Conservation (phyloP, 1,284 basidiomycete species). For the Tausonia pullulans region DNA sequence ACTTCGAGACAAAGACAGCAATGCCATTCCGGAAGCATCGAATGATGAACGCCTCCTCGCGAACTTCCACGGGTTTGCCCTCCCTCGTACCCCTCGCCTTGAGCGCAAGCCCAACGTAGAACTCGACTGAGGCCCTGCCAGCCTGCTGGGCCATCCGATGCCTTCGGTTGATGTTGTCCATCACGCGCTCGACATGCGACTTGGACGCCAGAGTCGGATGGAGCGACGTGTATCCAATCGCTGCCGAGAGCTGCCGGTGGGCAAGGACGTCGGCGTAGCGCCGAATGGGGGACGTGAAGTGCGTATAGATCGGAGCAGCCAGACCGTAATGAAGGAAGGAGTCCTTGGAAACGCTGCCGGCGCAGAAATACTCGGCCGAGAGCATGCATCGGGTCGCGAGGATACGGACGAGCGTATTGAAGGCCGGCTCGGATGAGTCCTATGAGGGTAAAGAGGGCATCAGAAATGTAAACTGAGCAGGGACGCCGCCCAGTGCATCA, state of each 20-base stretch:
- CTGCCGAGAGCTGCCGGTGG: slow-evolving; percentile 85
- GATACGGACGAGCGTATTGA: slow-evolving; percentile 95
- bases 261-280: slow-evolving; percentile 92
- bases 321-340: slow-evolving; percentile 95
- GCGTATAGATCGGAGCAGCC: slow-evolving; percentile 93
- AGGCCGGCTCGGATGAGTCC: slow-evolving; percentile 71
- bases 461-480: background rate
- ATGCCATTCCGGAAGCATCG: slow-evolving; percentile 88
- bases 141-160: slow-evolving; percentile 98
- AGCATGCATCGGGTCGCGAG: slow-evolving; percentile 99
- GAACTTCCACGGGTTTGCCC: slow-evolving; percentile 40
- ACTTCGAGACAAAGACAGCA: slow-evolving; percentile 91
- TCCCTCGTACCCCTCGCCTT: slow-evolving; percentile 51
- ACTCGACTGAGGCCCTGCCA: slow-evolving; percentile 87
- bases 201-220: slow-evolving; percentile 83
- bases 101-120: slow-evolving; percentile 88
- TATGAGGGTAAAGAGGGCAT: slow-evolving; percentile 28
- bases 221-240: slow-evolving; percentile 72
- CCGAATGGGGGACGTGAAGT: slow-evolving; percentile 56
- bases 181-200: slow-evolving; percentile 71
- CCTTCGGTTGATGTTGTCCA: slow-evolving; percentile 80
- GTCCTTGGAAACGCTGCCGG: slow-evolving; percentile 82
- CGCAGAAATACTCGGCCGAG: slow-evolving; percentile 95
- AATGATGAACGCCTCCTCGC: slow-evolving; percentile 90
- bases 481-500: slow-evolving; percentile 17